Percentiles rank a stretch among this genome's conserved stretches.
Conservation (phyloP, 257 asterid species). For the Nicotiana undulata region DNA sequence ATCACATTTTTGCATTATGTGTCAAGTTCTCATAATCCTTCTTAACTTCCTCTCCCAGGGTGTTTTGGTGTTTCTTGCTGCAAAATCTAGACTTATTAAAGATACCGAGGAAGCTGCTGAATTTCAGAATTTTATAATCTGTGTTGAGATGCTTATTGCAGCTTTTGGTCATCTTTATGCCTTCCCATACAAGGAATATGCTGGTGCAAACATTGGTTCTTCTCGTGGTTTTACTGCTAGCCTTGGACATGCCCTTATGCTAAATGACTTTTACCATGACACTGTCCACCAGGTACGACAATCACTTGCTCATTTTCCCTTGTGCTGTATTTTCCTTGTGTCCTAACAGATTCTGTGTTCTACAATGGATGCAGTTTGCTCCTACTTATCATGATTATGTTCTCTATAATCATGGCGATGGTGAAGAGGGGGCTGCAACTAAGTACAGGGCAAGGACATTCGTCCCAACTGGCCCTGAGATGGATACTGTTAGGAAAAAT, state of each 20-base stretch:
- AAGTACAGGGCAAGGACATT: constrained; percentile 93
- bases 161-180: constrained; percentile 90
- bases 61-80: constrained; percentile 92
- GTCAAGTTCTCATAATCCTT: constrained; percentile 1
- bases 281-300: constrained; percentile 86
- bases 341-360: background rate
- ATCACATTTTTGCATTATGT: background rate
- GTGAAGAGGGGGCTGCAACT: constrained; percentile 67
- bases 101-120: constrained; percentile 90
- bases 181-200: constrained; percentile 92
- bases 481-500: constrained; percentile 86
- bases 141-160: constrained; percentile 97
- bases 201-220: constrained; percentile 84
- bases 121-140: constrained; percentile 70
- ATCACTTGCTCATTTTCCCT: background rate
- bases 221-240: constrained; percentile 64
- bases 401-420: constrained; percentile 83
- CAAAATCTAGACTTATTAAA: constrained; percentile 66
- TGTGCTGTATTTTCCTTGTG: background rate
- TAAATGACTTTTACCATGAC: constrained; percentile 88
- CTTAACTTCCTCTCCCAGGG: constrained; percentile 42
- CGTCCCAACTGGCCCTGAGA: constrained; percentile 92
- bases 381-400: constrained; percentile 97
- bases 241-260: constrained; percentile 82
- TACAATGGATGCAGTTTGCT: constrained; percentile 59